Percentiles rank a stretch among this genome's conserved stretches.
Conservation (phyloP, 2,329 filamentous ascomycete genomes). For the Botryosphaeria dothidea region DNA sequence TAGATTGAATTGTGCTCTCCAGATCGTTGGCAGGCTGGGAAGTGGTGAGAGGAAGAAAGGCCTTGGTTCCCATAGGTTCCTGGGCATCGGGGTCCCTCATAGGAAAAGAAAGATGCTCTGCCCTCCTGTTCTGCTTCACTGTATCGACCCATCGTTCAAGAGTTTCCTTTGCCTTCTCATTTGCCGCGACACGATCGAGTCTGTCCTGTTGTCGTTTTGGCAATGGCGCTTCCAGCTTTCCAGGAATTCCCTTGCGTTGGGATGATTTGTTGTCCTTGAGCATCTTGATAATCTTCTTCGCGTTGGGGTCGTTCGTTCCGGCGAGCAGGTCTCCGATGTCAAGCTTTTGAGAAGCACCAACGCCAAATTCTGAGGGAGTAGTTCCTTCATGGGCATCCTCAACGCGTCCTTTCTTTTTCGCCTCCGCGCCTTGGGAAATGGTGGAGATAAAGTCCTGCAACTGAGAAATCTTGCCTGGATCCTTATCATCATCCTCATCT, state of each 20-base stretch:
- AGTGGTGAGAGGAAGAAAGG: conserved; percentile 59
- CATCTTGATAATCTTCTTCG: conserved; percentile 78
- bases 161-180: conserved; percentile 88
- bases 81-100: conserved; percentile 70
- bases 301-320: conserved; percentile 69
- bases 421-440: conserved; percentile 52
- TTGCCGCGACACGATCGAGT: conserved; percentile 78
- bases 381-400: conserved; percentile 58
- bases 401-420: conserved; percentile 33
- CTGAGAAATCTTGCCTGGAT: conserved; percentile 59
- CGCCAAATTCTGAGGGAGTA: conserved; percentile 61
- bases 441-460: conserved; percentile 70
- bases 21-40: conserved; percentile 74
- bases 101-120: conserved; percentile 88
- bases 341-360: conserved; percentile 65
- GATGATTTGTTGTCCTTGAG: conserved; percentile 65
- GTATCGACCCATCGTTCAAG: conserved; percentile 91
- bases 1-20: conserved; percentile 81
- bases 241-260: conserved; percentile 56
- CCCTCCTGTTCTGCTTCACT: conserved; percentile 88
- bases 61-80: conserved; percentile 61
- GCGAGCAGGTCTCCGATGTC: conserved; percentile 74
- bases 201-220: conserved; percentile 84
- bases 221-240: conserved; percentile 79
- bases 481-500: conserved; percentile 47